A percentile compares a stretch with the other conserved stretches of the same genome.
phyloP scores from a whole-genome alignment of 768 basidiomycete genomes.

The Auricularia auricula-judae region DNA sequence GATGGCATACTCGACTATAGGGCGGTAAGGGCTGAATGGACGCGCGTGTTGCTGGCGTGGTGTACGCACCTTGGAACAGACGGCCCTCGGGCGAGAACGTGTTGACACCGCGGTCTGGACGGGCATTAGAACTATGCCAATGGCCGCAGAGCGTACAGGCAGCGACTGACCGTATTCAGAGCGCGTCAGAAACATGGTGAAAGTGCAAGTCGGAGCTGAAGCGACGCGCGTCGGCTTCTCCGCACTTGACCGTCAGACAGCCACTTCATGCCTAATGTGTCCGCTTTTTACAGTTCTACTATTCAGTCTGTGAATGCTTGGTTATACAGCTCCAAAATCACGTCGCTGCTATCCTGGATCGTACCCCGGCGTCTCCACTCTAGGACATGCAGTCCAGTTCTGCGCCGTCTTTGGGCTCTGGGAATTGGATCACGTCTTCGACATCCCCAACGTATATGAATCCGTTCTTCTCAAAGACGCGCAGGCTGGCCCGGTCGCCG shows the following conservation, averaged over 20 bases:
- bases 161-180: conserved; percentile 66
- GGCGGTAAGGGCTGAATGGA: background rate
- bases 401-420: conserved; percentile 22
- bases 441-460: conserved; percentile 27
- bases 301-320: no score
- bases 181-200: conserved; percentile 80
- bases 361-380: conserved; percentile 10
- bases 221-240: background rate
- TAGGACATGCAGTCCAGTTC: conserved; percentile 12
- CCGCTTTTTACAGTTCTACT: no score
- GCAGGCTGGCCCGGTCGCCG: conserved; percentile 47
- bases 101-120: conserved; percentile 87
- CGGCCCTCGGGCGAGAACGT: conserved; percentile 99
- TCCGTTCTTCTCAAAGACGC: conserved; percentile 60
- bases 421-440: conserved; percentile 27
- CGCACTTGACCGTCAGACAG: background rate
- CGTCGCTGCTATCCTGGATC: no score
- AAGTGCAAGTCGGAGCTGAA: background rate
- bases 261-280: no score
- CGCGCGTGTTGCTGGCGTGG: conserved; percentile 2
- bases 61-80: conserved; percentile 79
- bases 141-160: background rate
- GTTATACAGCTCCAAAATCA: no score
- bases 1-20: conserved; percentile 94
- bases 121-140: background rate